Conservation (phyloP, 1,139 yeast species). For the Geotrichum reessii region DNA sequence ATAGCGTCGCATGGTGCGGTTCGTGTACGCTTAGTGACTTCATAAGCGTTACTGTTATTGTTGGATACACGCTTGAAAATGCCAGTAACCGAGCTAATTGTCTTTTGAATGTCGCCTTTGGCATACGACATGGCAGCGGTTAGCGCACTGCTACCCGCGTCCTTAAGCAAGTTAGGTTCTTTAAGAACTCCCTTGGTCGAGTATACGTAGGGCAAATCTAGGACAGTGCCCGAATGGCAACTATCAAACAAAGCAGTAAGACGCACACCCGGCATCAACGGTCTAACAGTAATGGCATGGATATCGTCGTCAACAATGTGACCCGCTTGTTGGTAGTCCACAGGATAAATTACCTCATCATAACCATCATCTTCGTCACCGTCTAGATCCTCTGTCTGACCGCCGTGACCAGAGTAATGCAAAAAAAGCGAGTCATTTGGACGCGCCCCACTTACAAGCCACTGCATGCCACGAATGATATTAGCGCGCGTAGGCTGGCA, state of each 20-base stretch:
- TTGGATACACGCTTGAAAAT: conserved; percentile 46
- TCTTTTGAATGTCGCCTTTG: conserved; percentile 59
- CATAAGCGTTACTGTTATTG: conserved; percentile 38
- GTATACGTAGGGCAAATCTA: conserved; percentile 84
- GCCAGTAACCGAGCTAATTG: conserved; percentile 44
- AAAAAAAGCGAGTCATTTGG: conserved; percentile 64
- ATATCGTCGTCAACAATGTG: conserved; percentile 78
- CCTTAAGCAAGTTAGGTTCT: conserved; percentile 82
- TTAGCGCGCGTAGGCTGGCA: conserved; percentile 72
- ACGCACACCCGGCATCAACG: conserved; percentile 76
- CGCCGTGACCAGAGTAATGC: conserved; percentile 95
- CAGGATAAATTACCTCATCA: conserved; percentile 88
- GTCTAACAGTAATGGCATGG: conserved; percentile 74
- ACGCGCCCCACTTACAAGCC: conserved; percentile 77
- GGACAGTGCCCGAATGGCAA: conserved; percentile 88
- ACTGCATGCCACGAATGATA: conserved; percentile 80
- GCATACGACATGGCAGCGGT: conserved; percentile 68
- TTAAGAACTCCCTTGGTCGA: conserved; percentile 87
- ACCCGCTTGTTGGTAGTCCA: conserved; percentile 72
- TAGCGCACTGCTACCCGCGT: conserved; percentile 72
- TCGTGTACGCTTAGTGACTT: conserved; percentile 49
- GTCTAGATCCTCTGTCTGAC: conserved; percentile 68
- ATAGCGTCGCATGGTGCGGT: conserved; percentile 87
- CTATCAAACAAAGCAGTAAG: conserved; percentile 86
- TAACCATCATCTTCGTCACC: conserved; percentile 90